Conservation (phyloP, 768 basidiomycete genomes). For the Leccinum broughii region DNA sequence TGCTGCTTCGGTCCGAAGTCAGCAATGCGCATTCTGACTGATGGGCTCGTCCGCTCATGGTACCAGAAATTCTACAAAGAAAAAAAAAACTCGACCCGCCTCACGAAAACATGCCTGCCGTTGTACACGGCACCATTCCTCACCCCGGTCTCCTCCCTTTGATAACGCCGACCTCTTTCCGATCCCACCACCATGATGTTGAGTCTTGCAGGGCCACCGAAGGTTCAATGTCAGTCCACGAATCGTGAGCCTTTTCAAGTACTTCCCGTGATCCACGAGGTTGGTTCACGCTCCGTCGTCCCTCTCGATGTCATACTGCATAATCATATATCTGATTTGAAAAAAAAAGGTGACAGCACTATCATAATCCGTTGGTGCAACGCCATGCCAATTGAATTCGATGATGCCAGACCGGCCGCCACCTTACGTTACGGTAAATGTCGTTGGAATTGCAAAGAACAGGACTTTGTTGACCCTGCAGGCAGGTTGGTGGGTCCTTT, state of each 20-base stretch:
- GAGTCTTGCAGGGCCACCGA: neutral
- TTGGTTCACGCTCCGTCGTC: neutral
- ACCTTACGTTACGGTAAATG: neutral
- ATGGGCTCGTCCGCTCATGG: neutral
- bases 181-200: neutral
- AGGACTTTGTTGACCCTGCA: neutral
- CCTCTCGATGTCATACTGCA: neutral
- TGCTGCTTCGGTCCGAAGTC: neutral
- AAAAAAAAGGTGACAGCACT: neutral
- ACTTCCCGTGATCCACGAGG: neutral
- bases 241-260: neutral
- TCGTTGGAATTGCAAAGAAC: constrained; percentile 14
- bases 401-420: neutral
- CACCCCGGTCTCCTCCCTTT: neutral
- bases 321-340: neutral
- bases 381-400: neutral
- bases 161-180: neutral
- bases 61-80: neutral
- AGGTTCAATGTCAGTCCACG: neutral
- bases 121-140: neutral
- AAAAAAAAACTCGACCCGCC: neutral
- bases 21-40: neutral
- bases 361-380: neutral
- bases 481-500: neutral
- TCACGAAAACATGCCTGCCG: neutral